These are phyloP conservation scores for Spathaspora arborariae DNA, from an alignment of 805 yeast species.

Conservation along the genomic window DNA sequence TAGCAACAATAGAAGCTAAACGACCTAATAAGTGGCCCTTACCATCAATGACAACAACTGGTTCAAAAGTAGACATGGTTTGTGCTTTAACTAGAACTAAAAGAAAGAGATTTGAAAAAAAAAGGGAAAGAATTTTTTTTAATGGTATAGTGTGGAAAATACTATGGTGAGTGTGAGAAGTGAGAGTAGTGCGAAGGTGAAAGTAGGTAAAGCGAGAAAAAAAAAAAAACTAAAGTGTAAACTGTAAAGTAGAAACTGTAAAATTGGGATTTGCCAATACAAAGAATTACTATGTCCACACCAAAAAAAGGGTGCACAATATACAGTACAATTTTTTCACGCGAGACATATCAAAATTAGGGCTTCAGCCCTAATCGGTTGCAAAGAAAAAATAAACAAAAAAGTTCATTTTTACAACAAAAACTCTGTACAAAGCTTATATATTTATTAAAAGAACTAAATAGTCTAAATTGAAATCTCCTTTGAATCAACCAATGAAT, in stretches of 20 bases:
- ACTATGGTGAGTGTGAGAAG: background rate
- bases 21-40: constrained; percentile 99
- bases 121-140: background rate
- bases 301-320: background rate
- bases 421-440: background rate
- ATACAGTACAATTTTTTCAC: background rate
- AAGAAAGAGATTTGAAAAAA: constrained; percentile 3
- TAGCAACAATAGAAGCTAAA: constrained; percentile 97
- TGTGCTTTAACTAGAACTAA: constrained; percentile 4
- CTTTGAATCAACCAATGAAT: constrained; percentile 27
- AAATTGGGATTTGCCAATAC: background rate
- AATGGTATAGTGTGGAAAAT: background rate
- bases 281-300: background rate
- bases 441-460: background rate
- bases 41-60: constrained; percentile 98
- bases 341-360: background rate
- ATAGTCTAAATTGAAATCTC: constrained; percentile 22
- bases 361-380: background rate
- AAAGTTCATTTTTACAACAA: too few relatives aligned
- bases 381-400: background rate
- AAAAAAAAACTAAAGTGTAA: background rate
- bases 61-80: constrained; percentile 81
- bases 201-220: background rate
- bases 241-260: background rate
- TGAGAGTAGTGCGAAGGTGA: background rate